Percentiles rank a stretch among this genome's conserved stretches.
phyloP scores from a whole-genome alignment of 1,284 basidiomycete genomes.

The Boletellus sp. region DNA sequence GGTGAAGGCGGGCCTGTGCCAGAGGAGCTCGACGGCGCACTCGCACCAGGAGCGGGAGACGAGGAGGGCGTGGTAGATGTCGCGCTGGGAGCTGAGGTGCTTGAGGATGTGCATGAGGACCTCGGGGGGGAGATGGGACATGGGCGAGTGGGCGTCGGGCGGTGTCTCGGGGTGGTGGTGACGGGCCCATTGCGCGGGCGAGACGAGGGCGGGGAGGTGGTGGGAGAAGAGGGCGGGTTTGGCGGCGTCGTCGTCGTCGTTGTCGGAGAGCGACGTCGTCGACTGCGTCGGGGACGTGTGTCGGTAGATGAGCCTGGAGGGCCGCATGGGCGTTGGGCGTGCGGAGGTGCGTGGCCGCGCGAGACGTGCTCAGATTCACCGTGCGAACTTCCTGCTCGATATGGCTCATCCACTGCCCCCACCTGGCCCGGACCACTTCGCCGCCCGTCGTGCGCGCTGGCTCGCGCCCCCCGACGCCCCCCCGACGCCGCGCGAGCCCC shows the following conservation, averaged over 20 bases:
- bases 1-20: conserved; percentile 86
- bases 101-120: conserved; percentile 92
- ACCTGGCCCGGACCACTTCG: conserved; percentile 61
- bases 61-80: conserved; percentile 74
- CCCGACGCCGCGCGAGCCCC: conserved; percentile 14
- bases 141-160: conserved; percentile 40
- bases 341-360: background rate
- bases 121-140: conserved; percentile 77
- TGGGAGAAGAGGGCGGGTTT: conserved; percentile 50
- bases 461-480: conserved; percentile 29
- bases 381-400: conserved; percentile 25
- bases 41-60: conserved; percentile 94
- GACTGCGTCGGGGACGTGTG: conserved; percentile 56
- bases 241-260: conserved; percentile 59
- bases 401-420: conserved; percentile 42
- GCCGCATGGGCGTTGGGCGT: conserved; percentile 16
- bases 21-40: conserved; percentile 91
- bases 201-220: conserved; percentile 41
- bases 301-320: conserved; percentile 48
- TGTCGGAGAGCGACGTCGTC: conserved; percentile 54
- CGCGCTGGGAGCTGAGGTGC: conserved; percentile 70
- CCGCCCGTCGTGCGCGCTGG: conserved; percentile 61
- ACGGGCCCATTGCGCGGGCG: conserved; percentile 65
- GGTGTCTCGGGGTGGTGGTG: conserved; percentile 29
- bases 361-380: background rate